phyloP scores from a whole-genome alignment of 2,329 filamentous ascomycete genomes.

The Stemphylium vesicarium region DNA sequence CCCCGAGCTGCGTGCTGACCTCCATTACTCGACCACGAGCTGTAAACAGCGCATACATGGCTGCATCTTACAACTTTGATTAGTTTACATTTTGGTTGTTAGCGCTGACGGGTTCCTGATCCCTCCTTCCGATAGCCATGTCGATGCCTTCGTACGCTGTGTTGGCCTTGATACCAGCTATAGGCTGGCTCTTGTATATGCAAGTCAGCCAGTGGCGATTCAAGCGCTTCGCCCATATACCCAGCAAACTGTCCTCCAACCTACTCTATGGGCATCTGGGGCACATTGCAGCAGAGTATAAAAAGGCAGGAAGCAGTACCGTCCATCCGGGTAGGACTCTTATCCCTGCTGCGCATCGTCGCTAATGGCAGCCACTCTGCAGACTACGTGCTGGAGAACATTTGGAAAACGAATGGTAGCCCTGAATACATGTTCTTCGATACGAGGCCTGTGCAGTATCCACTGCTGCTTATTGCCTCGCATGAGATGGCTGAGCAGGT shows the following conservation, averaged over 20 bases:
- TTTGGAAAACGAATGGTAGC: slow-evolving; percentile 34
- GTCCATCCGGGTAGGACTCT: slow-evolving; percentile 37
- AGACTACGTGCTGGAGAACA: slow-evolving; percentile 45
- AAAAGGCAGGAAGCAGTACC: slow-evolving; percentile 30
- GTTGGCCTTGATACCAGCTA: slow-evolving; percentile 27
- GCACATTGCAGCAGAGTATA: slow-evolving; percentile 34
- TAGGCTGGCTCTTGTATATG: slow-evolving; percentile 29
- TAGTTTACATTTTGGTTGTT: not conserved
- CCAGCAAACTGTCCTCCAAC: slow-evolving; percentile 25
- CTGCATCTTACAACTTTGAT: not conserved
- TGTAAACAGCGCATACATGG: not conserved
- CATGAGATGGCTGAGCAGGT: slow-evolving; percentile 48
- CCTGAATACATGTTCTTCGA: slow-evolving; percentile 41
- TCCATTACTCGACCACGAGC: not conserved
- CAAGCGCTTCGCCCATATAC: slow-evolving; percentile 33
- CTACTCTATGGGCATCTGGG: slow-evolving; percentile 39
- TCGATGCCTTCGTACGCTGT: slow-evolving; percentile 22
- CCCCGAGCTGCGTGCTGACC: not conserved
- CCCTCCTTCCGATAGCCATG: slow-evolving; percentile 18
- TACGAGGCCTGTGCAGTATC: slow-evolving; percentile 38
- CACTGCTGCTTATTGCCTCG: slow-evolving; percentile 33
- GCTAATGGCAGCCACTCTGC: not conserved
- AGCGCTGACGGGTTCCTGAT: not conserved
- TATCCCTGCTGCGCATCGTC: not conserved
- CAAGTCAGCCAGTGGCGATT: slow-evolving; percentile 37